Evolutionary conservation across 164 flowering plant species (phyloP), one percentile per base, ranked within the genome.

Genomic region (Euptelea pleiosperma): DNA sequence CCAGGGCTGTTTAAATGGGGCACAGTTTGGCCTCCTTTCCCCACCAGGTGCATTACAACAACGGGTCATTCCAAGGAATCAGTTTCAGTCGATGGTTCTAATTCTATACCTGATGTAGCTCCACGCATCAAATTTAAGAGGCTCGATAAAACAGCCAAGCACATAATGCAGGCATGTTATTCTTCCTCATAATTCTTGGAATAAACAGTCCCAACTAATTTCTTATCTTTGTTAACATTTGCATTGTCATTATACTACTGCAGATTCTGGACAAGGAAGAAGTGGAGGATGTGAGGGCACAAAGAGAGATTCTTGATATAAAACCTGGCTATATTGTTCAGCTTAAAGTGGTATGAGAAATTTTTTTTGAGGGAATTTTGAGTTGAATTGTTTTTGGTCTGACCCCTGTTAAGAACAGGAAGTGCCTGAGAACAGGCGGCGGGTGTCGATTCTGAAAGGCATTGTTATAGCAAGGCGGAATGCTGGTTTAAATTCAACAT

Each of bases 371-470:
- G 12, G 16, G 11, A 22, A 30, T 44, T 21, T n/a, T n/a, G n/a
- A n/a, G n/a, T 18, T 4, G 4, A 28, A 8, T 57, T 25, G 8
- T n/a, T 9, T 55, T 46, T 4, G 18, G 5, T 65, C 42, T 75
- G 48, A 61, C 55, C 29, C 52, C 60, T 60, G 50, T 39, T 58
- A 55, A 70, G 60, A 66, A 52, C 86, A 93, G 99, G 96, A 77
- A 78, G 91, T 87, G 25, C 99, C 99, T 25, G 97, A 93, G 72
- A 93, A 93, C 75, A 93, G 85, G 74, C 79, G 99, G 14, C 90
- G 96, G 35, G 71, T 76, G 67, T 82, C 94, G 55, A 68, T 37
- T 21, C 3, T 93, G 29, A 86, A 83, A 75, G 99, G 97, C 37
- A 83, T 79, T 59, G 99, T 90, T 46, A 93, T 93, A 57, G 97